phyloP scores from a whole-genome alignment of 2,329 filamentous ascomycete species.

The Apiospora marii region DNA sequence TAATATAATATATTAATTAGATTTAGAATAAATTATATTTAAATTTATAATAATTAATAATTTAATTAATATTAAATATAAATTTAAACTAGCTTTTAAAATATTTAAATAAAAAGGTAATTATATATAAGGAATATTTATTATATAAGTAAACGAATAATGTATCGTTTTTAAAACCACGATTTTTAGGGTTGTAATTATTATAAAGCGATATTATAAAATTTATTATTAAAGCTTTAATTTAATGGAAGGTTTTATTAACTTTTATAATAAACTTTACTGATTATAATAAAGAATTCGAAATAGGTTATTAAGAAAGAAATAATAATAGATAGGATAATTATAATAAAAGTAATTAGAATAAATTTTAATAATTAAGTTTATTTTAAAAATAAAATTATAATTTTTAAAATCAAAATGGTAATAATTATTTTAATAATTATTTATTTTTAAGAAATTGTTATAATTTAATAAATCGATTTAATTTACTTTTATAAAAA shows the following conservation, averaged over 20 bases:
- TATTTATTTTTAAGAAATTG: too few relatives aligned
- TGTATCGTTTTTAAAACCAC: background rate
- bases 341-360: background rate
- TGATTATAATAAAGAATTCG: background rate
- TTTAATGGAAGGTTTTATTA: background rate
- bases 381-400: background rate
- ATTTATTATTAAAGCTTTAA: background rate
- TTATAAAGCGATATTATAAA: background rate
- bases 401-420: background rate
- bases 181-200: background rate
- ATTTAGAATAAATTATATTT: background rate
- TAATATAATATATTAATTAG: background rate
- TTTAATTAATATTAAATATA: background rate
- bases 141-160: background rate
- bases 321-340: background rate
- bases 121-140: background rate
- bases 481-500: too few relatives aligned
- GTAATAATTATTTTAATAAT: background rate
- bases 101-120: background rate
- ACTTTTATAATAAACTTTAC: background rate
- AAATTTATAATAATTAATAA: background rate
- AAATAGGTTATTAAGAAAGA: too few relatives aligned
- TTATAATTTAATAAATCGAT: too few relatives aligned
- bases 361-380: background rate
- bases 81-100: too few relatives aligned